Base-by-base conservation (phyloP, 768 basidiomycete genomes). In the Leccinum truebloodii region DNA sequence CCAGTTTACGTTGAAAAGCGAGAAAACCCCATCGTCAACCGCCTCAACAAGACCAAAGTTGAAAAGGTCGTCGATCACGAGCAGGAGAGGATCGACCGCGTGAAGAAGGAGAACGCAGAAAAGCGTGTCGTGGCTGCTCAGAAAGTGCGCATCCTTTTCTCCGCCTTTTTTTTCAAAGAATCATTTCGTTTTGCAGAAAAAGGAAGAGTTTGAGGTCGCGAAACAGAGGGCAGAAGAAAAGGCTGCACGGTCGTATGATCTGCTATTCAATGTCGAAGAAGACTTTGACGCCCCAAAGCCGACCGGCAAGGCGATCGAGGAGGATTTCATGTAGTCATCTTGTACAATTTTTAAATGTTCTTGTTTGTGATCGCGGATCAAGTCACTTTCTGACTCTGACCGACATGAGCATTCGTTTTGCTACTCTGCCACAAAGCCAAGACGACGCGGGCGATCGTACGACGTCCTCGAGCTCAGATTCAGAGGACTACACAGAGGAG, bases 11-110 rank as follows among this genome's bases (percentile, higher is more conserved):
- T 98, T 7, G 72, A 81, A 1, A 86, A 87, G 58, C 86, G 95
- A 34, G 91, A 96, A 64, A 99, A 99, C 70, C 65, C 80, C 3
- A 90, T 96, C 59, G 90, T 98, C 35, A 98, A 98, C 70, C 86
- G 95, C 28, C 78, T 98, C 48, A 95, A 92, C 76, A 97, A 96
- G 78, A 98, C 95, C 14, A 98, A 95, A 68, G 77, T 84, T 54
- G 93, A 93, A 75, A 82, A 80, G 30, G 81, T 83, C 37, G 92
- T 97, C 24, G 92, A 98, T 67, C 95, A 98, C 68, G 96, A 98
- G 69, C 86, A 89, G 65, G 95, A 96, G 65, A 81, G 82, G 24
- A 77, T 93, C 28, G 94, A 94, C 32, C 83, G 96, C 18, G 72
- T 94, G 66, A 95, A 94, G 71, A 77, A 78, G 57, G 94, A 94